These are phyloP conservation scores for Boletus sp. DNA, from an alignment of 768 basidiomycete genomes.

Conservation along the genomic window DNA sequence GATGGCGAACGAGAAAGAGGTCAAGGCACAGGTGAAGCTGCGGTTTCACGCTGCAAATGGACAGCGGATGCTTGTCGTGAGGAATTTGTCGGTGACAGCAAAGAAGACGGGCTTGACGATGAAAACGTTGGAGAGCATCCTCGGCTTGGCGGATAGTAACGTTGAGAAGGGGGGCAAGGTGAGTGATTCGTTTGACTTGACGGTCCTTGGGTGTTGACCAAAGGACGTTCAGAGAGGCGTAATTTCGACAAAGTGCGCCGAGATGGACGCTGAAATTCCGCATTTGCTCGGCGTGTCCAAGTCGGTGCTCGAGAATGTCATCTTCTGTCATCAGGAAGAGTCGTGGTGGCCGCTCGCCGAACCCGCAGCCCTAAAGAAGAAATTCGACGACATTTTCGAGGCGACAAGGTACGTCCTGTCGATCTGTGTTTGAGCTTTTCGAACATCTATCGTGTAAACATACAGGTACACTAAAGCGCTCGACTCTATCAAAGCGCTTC, in stretches of 20 bases:
- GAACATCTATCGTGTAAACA: not conserved
- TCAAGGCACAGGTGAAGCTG: constrained; percentile 96
- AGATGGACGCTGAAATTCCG: constrained; percentile 94
- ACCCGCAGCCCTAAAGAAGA: constrained; percentile 90
- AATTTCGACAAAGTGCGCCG: constrained; percentile 97
- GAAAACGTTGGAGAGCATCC: constrained; percentile 95
- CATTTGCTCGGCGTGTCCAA: constrained; percentile 93
- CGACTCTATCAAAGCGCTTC: constrained; percentile 83
- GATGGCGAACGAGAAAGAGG: constrained; percentile 99
- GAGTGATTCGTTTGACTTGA: not conserved
- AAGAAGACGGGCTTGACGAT: constrained; percentile 94
- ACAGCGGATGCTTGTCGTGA: constrained; percentile 84
- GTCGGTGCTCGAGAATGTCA: constrained; percentile 98
- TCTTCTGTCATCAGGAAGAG: constrained; percentile 99
- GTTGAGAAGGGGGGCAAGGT: constrained; percentile 78
- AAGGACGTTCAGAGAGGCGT: constrained; percentile 59
- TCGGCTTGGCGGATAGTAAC: constrained; percentile 69
- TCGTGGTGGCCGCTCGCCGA: constrained; percentile 98
- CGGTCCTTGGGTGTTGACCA: not conserved
- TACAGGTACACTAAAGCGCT: constrained; percentile 94
- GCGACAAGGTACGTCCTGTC: constrained; percentile 71
- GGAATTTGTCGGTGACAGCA: constrained; percentile 88
- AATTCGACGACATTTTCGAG: constrained; percentile 99
- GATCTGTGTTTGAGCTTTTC: not conserved
- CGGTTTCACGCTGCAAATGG: constrained; percentile 89